Base-by-base conservation (phyloP, 495 filamentous ascomycete genomes). In the Aspergillus saccharolyticus region DNA sequence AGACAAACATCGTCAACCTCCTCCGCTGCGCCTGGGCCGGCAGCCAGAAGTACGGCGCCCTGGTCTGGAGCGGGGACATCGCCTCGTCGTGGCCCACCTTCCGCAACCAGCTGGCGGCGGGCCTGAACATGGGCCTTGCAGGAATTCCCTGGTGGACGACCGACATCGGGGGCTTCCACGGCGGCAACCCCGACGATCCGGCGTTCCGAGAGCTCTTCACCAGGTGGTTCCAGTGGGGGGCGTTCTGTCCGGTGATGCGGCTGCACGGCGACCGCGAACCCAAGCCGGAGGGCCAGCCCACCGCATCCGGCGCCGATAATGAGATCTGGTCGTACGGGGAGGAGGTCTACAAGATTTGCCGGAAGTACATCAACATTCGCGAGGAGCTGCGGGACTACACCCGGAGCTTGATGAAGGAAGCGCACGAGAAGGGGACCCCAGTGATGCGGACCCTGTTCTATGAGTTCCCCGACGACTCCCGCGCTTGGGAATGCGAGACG, bases 151-250 rank as follows among this genome's bases (percentile, higher is more conserved):
- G 80, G 80, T 82, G 79, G 79, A 83, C 80, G 30, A 82, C 79
- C 7, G 80, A 83, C 65, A 85, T 85, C 42, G 81, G 82, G 10
- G 82, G 81, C 0, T 84, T 85, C 63, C 78, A 83, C 65, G 81
- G 81, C 9, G 81, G 82, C 2, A 74, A 81, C 45, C 75, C 80
- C 0, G 68, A 72, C 39, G 76, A 82, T 52, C 65, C 70, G n/a
- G 71, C 58, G 0, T 85, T 85, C 64, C 64, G 80, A 1, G 81
- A 85, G 56, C 66, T 85, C 15, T 81, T 85, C 61, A 75, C 78
- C 4, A 71, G 82, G 2, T 85, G 82, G 82, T 85, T 84, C 64
- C 81, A 84, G 57, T 84, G 80, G 79, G 81, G 80, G 2, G 64
- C 80, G 0, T 85, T 83, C 65, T 83, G 79, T 56, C 80, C 81